These are phyloP conservation scores for Arabis alpina DNA, from an alignment of 345 rosid genomes.

Conservation along the genomic window DNA sequence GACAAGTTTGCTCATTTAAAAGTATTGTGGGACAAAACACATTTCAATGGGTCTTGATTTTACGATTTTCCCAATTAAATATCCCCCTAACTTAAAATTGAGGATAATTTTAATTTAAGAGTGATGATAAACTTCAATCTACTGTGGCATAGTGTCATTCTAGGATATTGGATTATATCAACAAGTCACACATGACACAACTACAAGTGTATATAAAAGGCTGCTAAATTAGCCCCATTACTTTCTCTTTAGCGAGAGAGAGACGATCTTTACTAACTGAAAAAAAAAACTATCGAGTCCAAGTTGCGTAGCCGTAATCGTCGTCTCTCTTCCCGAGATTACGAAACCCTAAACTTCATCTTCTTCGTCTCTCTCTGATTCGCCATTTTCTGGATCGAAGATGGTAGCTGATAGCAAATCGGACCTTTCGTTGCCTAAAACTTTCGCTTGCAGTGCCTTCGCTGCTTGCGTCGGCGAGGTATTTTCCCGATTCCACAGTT, in stretches of 20 bases:
- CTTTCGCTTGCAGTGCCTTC: slow-evolving; percentile 86
- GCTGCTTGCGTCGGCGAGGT: slow-evolving; percentile 99
- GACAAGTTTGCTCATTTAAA: too few species aligned
- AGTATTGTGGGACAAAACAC: too few species aligned
- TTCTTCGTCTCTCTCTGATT: not conserved
- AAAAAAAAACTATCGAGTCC: not conserved
- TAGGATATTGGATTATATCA: not conserved
- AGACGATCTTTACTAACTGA: slow-evolving; percentile 26
- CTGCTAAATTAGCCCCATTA: not conserved
- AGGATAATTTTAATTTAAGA: too few species aligned
- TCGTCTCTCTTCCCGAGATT: slow-evolving; percentile 37
- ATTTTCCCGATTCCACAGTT: not conserved
- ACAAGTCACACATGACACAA: not conserved
- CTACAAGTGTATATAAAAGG: slow-evolving; percentile 9
- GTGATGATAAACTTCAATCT: too few species aligned
- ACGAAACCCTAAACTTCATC: slow-evolving; percentile 36
- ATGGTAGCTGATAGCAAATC: slow-evolving; percentile 91
- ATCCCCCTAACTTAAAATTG: too few species aligned
- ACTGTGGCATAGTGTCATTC: too few species aligned
- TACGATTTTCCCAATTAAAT: too few species aligned
- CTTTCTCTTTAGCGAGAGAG: not conserved
- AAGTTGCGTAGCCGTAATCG: slow-evolving; percentile 38
- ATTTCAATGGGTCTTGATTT: too few species aligned
- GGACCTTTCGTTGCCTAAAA: slow-evolving; percentile 82
- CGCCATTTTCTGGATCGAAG: slow-evolving; percentile 4